phyloP scores from a whole-genome alignment of 208 protist genomes.

The Leishmania turanica region DNA sequence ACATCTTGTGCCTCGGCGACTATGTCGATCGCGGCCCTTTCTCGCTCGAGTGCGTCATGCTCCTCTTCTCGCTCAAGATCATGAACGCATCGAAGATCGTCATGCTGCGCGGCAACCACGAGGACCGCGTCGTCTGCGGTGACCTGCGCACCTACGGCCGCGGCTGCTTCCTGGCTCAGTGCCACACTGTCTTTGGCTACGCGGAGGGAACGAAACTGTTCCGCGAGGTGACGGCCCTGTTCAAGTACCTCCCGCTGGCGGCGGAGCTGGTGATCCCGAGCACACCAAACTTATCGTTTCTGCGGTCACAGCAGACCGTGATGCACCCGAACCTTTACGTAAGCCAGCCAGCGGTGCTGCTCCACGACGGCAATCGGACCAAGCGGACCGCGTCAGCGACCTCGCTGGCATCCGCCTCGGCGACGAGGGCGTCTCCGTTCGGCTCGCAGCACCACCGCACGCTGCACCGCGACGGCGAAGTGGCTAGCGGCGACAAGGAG shows the following conservation, averaged over 20 bases:
- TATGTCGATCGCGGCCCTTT: constrained; percentile 98
- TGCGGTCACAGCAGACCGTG: constrained; percentile 33
- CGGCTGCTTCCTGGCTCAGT: constrained; percentile 72
- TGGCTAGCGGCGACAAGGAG: constrained; percentile 18
- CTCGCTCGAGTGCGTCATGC: constrained; percentile 89
- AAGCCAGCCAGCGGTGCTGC: constrained; percentile 31
- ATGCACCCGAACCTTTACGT: constrained; percentile 48
- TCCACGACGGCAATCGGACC: constrained; percentile 11
- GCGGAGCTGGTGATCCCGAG: constrained; percentile 60
- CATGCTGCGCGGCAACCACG: constrained; percentile 88
- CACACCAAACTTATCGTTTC: constrained; percentile 41
- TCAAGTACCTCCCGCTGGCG: constrained; percentile 74
- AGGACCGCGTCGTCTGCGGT: constrained; percentile 79
- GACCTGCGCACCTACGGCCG: constrained; percentile 69
- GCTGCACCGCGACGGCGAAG: constrained; percentile 14
- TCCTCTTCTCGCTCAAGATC: constrained; percentile 84
- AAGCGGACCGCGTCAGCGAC: not conserved
- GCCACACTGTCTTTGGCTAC: constrained; percentile 60
- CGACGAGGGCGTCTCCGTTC: not conserved
- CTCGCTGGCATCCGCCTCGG: not conserved
- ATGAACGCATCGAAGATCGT: constrained; percentile 64
- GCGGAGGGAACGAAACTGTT: constrained; percentile 60
- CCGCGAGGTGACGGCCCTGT: constrained; percentile 60
- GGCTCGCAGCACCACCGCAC: not conserved
- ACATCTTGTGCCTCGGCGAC: constrained; percentile 97